Base-by-base conservation (phyloP, 1,139 yeast genomes). In the Yueomyces sp. region DNA sequence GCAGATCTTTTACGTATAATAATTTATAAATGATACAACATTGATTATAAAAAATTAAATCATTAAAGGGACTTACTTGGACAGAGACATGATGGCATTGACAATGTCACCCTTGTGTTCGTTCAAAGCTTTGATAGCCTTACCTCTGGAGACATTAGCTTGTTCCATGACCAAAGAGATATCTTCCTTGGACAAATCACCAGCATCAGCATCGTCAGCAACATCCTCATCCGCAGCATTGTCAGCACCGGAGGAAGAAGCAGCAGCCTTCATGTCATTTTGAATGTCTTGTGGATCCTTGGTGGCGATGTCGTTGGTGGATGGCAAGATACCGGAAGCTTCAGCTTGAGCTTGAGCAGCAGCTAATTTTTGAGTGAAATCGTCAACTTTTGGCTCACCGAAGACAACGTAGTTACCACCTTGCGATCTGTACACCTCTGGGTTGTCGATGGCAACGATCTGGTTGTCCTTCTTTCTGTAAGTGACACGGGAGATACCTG, bases 301-400 rank as follows among this genome's bases (percentile, higher is more conserved):
- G 43, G 56, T 60, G 40, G 57, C 64, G 19, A 19, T 19, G 37
- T 53, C 58, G 36, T 57, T 65, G 41, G 64, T 67, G 44, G 63
- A 53, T 40, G 62, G 55, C 35, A 54, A 53, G 40, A 55, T 60
- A 48, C 57, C 60, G 47, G 72, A 62, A 26, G 54, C 59, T 50
- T 64, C 68, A 52, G 81, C 81, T 62, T 76, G 74, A 56, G 72
- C 70, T 63, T 78, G 80, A 55, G 85, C 84, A 62, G 79, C 81
- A 66, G 78, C 80, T 53, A 84, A 78, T 75, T 87, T 80, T 70
- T 82, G 78, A 72, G 80, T 79, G 69, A 83, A 70, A 72, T 86
- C 94, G 66, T 87, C 96, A 56, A 85, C 84, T 78, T 86, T 85
- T 65, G 96, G 95, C 72, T 89, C 97, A 70, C 98, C 98, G 60